Percentiles rank a stretch among this genome's conserved stretches.
Conservation (phyloP, 192 early-diverging fungal species). For the Coemansia sp. region DNA sequence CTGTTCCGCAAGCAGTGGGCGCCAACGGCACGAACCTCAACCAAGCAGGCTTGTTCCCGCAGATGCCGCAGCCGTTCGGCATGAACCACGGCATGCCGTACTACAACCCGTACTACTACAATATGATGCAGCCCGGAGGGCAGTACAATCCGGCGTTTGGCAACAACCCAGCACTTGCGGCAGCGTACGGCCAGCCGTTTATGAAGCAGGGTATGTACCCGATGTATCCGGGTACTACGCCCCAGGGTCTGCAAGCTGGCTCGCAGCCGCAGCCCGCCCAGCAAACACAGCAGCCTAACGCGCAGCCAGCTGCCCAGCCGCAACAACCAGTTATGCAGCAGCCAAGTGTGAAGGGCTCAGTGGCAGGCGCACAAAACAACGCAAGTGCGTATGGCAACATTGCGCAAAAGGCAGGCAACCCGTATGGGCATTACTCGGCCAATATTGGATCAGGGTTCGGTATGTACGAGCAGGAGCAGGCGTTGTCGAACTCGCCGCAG, state of each 20-base stretch:
- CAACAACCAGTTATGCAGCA: conserved; percentile 29
- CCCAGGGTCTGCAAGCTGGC: conserved; percentile 35
- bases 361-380: conserved; percentile 23
- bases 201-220: conserved; percentile 90
- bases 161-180: conserved; percentile 62
- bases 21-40: conserved; percentile 51
- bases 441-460: conserved; percentile 49
- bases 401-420: conserved; percentile 46
- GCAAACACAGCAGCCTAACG: conserved; percentile 47
- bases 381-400: conserved; percentile 42
- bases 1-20: conserved; percentile 60
- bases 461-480: conserved; percentile 51
- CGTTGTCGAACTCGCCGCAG: conserved; percentile 48
- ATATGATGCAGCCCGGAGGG: conserved; percentile 67
- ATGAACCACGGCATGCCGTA: conserved; percentile 72
- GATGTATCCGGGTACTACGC: conserved; percentile 61
- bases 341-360: conserved; percentile 41
- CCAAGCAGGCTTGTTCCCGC: conserved; percentile 54
- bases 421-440: conserved; percentile 46
- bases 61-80: conserved; percentile 53
- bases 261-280: conserved; percentile 36
- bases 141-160: conserved; percentile 75
- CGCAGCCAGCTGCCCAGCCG: conserved; percentile 28
- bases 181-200: conserved; percentile 85
- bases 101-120: conserved; percentile 77